Conservation (phyloP, 306 rosid species). For the Fragaria vesca region DNA sequence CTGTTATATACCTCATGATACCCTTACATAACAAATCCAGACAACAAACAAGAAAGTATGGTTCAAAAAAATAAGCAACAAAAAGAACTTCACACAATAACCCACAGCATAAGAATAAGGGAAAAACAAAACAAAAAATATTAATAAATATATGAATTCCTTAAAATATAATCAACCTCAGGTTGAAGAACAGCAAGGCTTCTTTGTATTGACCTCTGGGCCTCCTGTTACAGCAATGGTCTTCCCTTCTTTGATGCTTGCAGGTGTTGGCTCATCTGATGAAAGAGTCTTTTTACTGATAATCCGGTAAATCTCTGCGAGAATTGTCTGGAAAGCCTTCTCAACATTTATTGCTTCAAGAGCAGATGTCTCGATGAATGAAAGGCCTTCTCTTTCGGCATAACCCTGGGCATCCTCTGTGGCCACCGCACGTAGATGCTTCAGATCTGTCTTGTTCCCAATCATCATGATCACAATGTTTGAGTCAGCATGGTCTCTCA, state of each 20-base stretch:
- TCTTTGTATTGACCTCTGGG: conserved; percentile 52
- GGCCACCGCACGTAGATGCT: conserved; percentile 86
- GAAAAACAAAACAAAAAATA: neutral
- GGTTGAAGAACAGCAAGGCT: conserved; percentile 77
- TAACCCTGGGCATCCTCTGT: conserved; percentile 86
- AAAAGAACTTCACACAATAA: conserved; percentile 16
- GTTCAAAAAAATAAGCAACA: conserved; percentile 20
- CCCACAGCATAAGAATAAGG: conserved; percentile 13
- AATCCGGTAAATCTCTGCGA: conserved; percentile 67
- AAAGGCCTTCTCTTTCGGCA: conserved; percentile 83
- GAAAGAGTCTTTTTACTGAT: conserved; percentile 84
- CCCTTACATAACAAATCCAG: conserved; percentile 5
- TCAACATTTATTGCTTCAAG: conserved; percentile 83
- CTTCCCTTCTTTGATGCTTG: conserved; percentile 64
- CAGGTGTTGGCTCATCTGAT: conserved; percentile 43
- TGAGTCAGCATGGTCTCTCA: conserved; percentile 89
- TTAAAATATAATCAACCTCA: conserved; percentile 26
- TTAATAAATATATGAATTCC: neutral
- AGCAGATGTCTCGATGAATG: conserved; percentile 93
- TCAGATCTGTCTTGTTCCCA: conserved; percentile 90
- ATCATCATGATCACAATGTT: conserved; percentile 87
- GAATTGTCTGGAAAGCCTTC: conserved; percentile 89
- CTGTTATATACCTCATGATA: conserved; percentile 2
- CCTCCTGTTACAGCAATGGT: conserved; percentile 54
- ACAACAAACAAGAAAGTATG: conserved; percentile 24